These are phyloP conservation scores for Erysimum cheiri DNA, from an alignment of 441 rosid species.

Conservation along the genomic window DNA sequence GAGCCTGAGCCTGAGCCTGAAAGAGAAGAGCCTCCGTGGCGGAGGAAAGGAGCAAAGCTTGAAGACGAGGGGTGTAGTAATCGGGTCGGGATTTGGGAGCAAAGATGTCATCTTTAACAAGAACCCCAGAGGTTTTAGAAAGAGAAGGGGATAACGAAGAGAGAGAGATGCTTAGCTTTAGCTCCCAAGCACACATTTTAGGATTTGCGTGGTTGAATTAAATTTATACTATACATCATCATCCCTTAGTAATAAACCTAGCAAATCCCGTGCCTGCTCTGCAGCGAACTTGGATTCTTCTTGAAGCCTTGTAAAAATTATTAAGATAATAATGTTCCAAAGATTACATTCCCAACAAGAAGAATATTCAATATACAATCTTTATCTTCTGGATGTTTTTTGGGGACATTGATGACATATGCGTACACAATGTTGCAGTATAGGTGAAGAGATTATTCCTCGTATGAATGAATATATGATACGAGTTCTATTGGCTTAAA, in stretches of 20 bases:
- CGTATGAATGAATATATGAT: background rate
- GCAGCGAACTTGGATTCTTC: background rate
- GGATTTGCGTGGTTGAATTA: too few species aligned
- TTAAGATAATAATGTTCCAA: background rate
- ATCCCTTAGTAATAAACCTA: background rate
- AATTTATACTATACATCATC: too few species aligned
- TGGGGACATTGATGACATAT: conserved; percentile 18
- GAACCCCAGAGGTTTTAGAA: conserved; percentile 31
- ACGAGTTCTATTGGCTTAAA: conserved; percentile 47
- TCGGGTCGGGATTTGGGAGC: conserved; percentile 47
- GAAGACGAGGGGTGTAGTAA: conserved; percentile 49
- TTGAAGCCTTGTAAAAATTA: too few species aligned
- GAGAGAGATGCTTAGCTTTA: conserved; percentile 24
- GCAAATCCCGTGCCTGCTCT: background rate
- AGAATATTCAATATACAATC: too few species aligned
- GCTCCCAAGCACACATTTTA: background rate
- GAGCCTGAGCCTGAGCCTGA: too few species aligned
- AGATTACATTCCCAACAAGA: background rate
- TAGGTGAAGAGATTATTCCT: background rate
- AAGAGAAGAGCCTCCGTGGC: conserved; percentile 48
- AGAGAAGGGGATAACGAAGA: conserved; percentile 41
- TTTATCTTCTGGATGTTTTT: background rate
- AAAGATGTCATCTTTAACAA: conserved; percentile 56
- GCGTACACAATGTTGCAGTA: conserved; percentile 18
- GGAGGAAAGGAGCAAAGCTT: conserved; percentile 52